phyloP scores from a whole-genome alignment of 1,139 yeast genomes.

The Debaryomycetaceae sp. region DNA sequence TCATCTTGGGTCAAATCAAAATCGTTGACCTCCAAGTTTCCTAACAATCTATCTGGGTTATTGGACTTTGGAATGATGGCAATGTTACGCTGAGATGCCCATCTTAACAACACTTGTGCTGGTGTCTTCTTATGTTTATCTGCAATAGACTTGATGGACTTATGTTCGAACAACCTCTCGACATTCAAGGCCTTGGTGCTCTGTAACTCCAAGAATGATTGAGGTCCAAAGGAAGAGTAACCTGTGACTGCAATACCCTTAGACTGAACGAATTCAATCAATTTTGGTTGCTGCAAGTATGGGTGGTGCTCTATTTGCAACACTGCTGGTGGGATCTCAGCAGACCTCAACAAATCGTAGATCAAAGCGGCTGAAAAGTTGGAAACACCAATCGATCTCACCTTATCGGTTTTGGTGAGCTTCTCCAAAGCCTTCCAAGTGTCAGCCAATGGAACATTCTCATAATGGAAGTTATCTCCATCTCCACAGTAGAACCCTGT shows the following conservation, averaged over 20 bases:
- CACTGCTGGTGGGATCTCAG: slow-evolving; percentile 72
- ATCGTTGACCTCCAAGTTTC: slow-evolving; percentile 55
- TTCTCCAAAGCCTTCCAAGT: slow-evolving; percentile 81
- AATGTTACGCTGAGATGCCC: slow-evolving; percentile 75
- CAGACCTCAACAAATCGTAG: slow-evolving; percentile 70
- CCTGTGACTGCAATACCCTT: slow-evolving; percentile 72
- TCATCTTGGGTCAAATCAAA: slow-evolving; percentile 56
- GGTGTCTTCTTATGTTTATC: slow-evolving; percentile 47
- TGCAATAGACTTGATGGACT: slow-evolving; percentile 52
- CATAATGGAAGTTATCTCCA: slow-evolving; percentile 55
- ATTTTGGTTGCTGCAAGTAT: slow-evolving; percentile 71
- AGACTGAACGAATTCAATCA: slow-evolving; percentile 60
- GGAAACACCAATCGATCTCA: slow-evolving; percentile 78
- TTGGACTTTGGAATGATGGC: slow-evolving; percentile 77
- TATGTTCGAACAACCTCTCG: slow-evolving; percentile 55
- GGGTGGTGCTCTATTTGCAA: slow-evolving; percentile 94
- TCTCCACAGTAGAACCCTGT: slow-evolving; percentile 69
- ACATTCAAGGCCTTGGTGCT: slow-evolving; percentile 50
- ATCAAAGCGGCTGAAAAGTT: slow-evolving; percentile 72
- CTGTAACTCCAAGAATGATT: slow-evolving; percentile 60
- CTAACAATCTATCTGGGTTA: slow-evolving; percentile 55
- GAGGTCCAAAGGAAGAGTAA: slow-evolving; percentile 84
- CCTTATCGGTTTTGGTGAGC: slow-evolving; percentile 55
- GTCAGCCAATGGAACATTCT: slow-evolving; percentile 66
- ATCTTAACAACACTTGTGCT: slow-evolving; percentile 69